phyloP scores from a whole-genome alignment of 2,329 filamentous ascomycete species.

The Alternaria sp. region DNA sequence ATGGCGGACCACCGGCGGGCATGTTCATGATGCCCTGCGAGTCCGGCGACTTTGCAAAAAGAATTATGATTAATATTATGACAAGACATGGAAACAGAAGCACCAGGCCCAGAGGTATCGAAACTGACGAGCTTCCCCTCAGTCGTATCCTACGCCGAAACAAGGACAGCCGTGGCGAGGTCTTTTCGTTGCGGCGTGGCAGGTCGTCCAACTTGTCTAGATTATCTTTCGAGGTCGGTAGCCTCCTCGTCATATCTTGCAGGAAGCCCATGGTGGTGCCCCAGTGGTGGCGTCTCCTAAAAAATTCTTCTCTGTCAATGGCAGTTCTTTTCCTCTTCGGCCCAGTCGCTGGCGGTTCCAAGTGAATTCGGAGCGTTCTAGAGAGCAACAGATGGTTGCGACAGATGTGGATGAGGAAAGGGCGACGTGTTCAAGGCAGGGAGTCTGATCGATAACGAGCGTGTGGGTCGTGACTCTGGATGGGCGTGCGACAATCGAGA shows the following conservation, averaged over 20 bases:
- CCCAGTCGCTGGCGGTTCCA: slow-evolving; percentile 24
- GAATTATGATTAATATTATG: slow-evolving; percentile 85
- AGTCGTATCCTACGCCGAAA: slow-evolving; percentile 86
- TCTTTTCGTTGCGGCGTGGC: slow-evolving; percentile 54
- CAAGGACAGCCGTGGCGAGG: slow-evolving; percentile 72
- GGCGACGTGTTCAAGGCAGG: slow-evolving; percentile 30
- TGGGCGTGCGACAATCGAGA: slow-evolving; percentile 17
- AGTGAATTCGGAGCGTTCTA: slow-evolving; percentile 4
- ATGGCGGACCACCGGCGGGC: slow-evolving; percentile 85
- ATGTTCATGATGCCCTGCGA: slow-evolving; percentile 83
- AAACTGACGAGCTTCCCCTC: slow-evolving; percentile 89
- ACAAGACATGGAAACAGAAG: slow-evolving; percentile 92
- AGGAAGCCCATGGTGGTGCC: slow-evolving; percentile 26
- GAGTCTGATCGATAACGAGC: slow-evolving; percentile 35
- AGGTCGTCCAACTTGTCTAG: slow-evolving; percentile 57
- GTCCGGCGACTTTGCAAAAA: slow-evolving; percentile 88
- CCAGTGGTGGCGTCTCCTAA: slow-evolving; percentile 17
- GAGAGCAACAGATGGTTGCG: slow-evolving; percentile 10
- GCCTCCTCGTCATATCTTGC: slow-evolving; percentile 54
- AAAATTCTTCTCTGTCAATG: slow-evolving; percentile 23
- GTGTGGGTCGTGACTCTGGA: slow-evolving; percentile 26
- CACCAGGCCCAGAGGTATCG: slow-evolving; percentile 90
- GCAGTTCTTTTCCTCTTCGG: slow-evolving; percentile 25
- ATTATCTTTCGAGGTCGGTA: slow-evolving; percentile 54
- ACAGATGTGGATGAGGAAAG: slow-evolving; percentile 14